A percentile compares a stretch with the other conserved stretches of the same genome.
phyloP scores from a whole-genome alignment of 139 green algal species.

The Zygnema cylindricum region DNA sequence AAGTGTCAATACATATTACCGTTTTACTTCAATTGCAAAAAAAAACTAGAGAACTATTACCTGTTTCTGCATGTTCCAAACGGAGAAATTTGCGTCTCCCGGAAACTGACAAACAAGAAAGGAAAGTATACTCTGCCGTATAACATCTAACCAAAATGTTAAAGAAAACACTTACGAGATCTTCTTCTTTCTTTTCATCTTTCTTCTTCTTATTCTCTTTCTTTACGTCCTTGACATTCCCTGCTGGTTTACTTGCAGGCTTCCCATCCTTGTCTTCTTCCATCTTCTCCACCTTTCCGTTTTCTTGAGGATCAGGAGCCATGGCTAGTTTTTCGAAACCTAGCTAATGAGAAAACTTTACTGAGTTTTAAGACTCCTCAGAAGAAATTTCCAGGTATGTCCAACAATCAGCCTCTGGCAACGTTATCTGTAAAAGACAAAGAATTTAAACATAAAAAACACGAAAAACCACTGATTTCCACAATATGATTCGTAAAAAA shows the following conservation, averaged over 20 bases:
- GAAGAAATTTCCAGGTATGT: neutral
- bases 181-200: slow-evolving; percentile 32
- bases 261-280: slow-evolving; percentile 1
- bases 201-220: slow-evolving; percentile 50
- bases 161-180: slow-evolving; percentile 2
- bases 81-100: neutral
- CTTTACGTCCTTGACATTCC: slow-evolving; percentile 18
- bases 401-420: neutral
- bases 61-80: too few relatives aligned
- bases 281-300: slow-evolving; percentile 18
- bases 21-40: too few relatives aligned
- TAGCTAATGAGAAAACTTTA: too few relatives aligned
- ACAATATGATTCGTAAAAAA: too few relatives aligned
- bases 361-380: too few relatives aligned
- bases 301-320: slow-evolving; percentile 10
- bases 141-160: neutral
- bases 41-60: too few relatives aligned
- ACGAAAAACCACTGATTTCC: neutral
- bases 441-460: neutral
- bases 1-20: too few relatives aligned
- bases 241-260: neutral
- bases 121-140: neutral
- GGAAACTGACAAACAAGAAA: neutral
- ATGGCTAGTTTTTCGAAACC: neutral
- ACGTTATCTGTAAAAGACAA: neutral